Conservation (phyloP, 257 asterid genomes). For the Ajuga chamaepitys region DNA sequence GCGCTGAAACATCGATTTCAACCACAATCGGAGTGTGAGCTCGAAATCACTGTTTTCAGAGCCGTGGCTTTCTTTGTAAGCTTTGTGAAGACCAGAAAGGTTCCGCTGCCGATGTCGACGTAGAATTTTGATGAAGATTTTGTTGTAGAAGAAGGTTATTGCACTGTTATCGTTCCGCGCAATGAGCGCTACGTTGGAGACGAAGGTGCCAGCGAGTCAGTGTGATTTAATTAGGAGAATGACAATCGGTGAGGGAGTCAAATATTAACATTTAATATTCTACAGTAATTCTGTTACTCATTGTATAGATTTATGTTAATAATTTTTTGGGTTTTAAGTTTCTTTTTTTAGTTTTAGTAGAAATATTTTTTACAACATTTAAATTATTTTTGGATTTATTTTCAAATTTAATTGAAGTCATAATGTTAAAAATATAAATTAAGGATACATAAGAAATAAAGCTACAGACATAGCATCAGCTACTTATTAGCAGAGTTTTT, state of each 20-base stretch:
- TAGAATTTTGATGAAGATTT: constrained; percentile 27
- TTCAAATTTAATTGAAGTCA: too few relatives aligned
- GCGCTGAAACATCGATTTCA: constrained; percentile 28
- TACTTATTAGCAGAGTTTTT: too few relatives aligned
- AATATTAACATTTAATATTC: too few relatives aligned
- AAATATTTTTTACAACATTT: too few relatives aligned
- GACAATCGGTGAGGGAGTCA: constrained; percentile 73
- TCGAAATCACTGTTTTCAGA: constrained; percentile 31
- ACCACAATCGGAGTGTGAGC: constrained; percentile 31
- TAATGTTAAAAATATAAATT: too few relatives aligned
- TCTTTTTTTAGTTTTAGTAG: too few relatives aligned
- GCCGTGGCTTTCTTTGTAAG: constrained; percentile 36
- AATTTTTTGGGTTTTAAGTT: too few relatives aligned
- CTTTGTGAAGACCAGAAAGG: constrained; percentile 47
- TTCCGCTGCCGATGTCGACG: constrained; percentile 46
- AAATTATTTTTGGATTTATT: too few relatives aligned
- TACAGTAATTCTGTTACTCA: too few relatives aligned
- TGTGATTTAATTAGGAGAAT: constrained; percentile 71
- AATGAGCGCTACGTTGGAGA: constrained; percentile 48
- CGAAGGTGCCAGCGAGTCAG: constrained; percentile 46
- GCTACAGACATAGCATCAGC: too few relatives aligned
- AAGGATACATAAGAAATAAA: too few relatives aligned
- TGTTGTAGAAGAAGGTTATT: constrained; percentile 52
- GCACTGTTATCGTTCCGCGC: constrained; percentile 67
- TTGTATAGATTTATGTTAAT: too few relatives aligned